phyloP scores from a whole-genome alignment of 805 yeast genomes.

The Hanseniaspora jakobsenii region DNA sequence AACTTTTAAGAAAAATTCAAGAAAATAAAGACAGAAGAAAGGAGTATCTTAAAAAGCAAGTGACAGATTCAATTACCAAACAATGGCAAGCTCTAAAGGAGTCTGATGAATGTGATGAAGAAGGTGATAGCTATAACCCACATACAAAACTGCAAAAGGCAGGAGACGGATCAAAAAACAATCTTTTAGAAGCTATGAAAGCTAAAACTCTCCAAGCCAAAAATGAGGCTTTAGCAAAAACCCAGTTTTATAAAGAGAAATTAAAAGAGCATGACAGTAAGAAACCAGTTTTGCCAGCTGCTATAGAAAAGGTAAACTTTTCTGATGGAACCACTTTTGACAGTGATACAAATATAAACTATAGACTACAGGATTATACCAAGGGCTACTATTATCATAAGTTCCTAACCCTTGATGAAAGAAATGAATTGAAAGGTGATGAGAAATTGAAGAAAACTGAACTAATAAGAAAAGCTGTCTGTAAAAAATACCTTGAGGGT shows the following conservation, averaged over 20 bases:
- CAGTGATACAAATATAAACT: slow-evolving; percentile 45
- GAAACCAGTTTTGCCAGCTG: no score
- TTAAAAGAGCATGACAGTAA: no score
- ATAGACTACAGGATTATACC: no score
- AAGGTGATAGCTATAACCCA: slow-evolving; percentile 4
- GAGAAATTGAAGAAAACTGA: slow-evolving; percentile 36
- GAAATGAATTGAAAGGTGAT: slow-evolving; percentile 18
- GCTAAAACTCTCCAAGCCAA: no score
- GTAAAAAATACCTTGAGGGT: slow-evolving; percentile 74
- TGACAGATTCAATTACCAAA: no score
- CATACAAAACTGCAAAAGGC: slow-evolving; percentile 5
- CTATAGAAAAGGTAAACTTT: slow-evolving; percentile 19
- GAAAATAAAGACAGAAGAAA: slow-evolving; percentile 37
- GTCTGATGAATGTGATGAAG: no score
- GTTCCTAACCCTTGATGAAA: slow-evolving; percentile 40
- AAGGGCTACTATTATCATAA: slow-evolving; percentile 70
- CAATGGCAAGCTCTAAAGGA: slow-evolving; percentile 8
- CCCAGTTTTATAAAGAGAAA: no score
- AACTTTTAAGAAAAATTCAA: slow-evolving; percentile 44
- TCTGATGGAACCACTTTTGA: slow-evolving; percentile 23
- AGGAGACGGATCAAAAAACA: slow-evolving; percentile 46
- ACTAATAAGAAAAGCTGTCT: slow-evolving; percentile 46
- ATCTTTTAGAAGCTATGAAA: slow-evolving; percentile 47
- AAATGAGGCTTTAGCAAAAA: no score
- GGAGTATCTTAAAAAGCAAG: no score